These are phyloP conservation scores for Metschnikowia hibisci DNA, from an alignment of 805 yeast species.

Conservation along the genomic window DNA sequence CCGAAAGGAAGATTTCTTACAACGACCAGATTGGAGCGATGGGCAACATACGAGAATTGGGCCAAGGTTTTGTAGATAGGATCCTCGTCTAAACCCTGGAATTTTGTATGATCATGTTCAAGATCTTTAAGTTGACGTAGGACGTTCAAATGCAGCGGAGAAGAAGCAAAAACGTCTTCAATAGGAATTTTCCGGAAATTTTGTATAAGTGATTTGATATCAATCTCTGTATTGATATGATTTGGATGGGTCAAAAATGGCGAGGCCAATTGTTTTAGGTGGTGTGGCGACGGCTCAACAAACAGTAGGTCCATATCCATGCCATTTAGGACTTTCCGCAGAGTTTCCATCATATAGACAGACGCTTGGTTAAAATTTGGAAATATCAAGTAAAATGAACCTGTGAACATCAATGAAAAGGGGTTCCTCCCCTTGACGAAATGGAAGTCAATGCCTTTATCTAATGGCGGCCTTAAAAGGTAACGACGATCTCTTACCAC, in stretches of 20 bases:
- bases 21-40: slow-evolving; percentile 28
- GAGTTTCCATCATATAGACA: slow-evolving; percentile 48
- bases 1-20: slow-evolving; percentile 48
- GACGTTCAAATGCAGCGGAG: slow-evolving; percentile 6
- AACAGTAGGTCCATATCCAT: slow-evolving; percentile 43
- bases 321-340: slow-evolving; percentile 49
- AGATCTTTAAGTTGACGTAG: slow-evolving; percentile 1
- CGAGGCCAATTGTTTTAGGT: slow-evolving; percentile 27
- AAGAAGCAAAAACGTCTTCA: slow-evolving; percentile 7
- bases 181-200: slow-evolving; percentile 4
- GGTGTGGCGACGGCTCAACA: slow-evolving; percentile 28
- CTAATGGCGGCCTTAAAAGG: slow-evolving; percentile 19
- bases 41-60: slow-evolving; percentile 17
- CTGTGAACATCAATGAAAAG: slow-evolving; percentile 38
- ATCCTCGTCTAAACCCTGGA: slow-evolving; percentile 6
- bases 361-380: slow-evolving; percentile 45
- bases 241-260: slow-evolving; percentile 20
- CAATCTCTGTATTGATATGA: slow-evolving; percentile 1
- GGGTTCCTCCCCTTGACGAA: slow-evolving; percentile 51
- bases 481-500: slow-evolving; percentile 28
- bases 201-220: slow-evolving; percentile 5
- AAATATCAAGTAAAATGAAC: slow-evolving; percentile 54
- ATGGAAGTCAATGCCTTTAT: slow-evolving; percentile 30
- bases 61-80: slow-evolving; percentile 17
- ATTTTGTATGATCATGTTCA: slow-evolving; percentile 9